Conservation (phyloP, 306 rosid genomes). For the Castanospermum australe region DNA sequence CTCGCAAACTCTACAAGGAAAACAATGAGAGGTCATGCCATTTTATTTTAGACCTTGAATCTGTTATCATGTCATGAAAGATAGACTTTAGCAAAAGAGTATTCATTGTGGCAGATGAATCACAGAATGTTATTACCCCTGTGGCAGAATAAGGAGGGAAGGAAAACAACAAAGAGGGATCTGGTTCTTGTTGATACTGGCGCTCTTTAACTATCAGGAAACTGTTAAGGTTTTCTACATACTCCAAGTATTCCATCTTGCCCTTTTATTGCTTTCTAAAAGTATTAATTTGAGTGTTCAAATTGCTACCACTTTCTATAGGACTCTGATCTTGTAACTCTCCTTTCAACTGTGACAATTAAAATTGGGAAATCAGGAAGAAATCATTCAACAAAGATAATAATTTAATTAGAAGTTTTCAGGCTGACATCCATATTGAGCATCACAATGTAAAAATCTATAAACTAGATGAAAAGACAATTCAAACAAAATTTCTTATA, state of each 20-base stretch:
- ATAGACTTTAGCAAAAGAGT: not conserved
- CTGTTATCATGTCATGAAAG: not conserved
- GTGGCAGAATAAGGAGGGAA: not conserved
- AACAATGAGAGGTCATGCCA: not conserved
- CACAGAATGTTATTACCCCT: not conserved
- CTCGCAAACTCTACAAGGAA: slow-evolving; percentile 23
- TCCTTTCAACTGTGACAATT: slow-evolving; percentile 20
- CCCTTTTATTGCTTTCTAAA: slow-evolving; percentile 26
- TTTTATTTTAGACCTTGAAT: not conserved
- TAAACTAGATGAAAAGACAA: not conserved
- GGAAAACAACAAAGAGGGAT: not conserved
- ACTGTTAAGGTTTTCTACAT: slow-evolving; percentile 11
- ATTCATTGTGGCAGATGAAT: not conserved
- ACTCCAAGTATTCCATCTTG: slow-evolving; percentile 26
- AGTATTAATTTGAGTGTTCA: not conserved
- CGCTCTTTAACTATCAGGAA: slow-evolving; percentile 23
- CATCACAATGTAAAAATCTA: not conserved
- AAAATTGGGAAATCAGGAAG: not conserved
- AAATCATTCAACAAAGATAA: not conserved
- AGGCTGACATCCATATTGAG: not conserved
- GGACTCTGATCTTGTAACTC: not conserved
- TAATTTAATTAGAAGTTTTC: not conserved
- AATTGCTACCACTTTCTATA: slow-evolving; percentile 6
- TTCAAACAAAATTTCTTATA: not conserved
- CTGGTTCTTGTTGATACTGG: slow-evolving; percentile 20